Evolutionary conservation across 768 basidiomycete genomes (phyloP), one percentile per base, ranked within the genome.

Genomic region (Trametopsis cervina): DNA sequence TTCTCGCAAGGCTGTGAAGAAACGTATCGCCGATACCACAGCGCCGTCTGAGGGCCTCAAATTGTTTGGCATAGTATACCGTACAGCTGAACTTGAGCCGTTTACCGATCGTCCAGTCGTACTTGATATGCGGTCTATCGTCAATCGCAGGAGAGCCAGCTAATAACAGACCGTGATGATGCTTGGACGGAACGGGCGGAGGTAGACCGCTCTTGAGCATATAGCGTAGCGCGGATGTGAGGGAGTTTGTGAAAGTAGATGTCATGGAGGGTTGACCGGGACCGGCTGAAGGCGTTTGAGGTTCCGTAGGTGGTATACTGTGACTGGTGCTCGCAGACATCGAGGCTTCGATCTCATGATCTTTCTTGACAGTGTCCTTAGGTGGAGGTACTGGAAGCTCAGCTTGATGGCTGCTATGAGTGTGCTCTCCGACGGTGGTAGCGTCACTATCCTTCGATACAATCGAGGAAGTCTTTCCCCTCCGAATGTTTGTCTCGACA

Each of bases 61-160:
- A 92, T 60, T 89, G 84, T 51, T 78, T 78, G 26, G 89, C 87
- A 59, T 85, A 89, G 62, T 89, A 90, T 11, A 84, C 82, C 13
- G 83, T 90, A 59, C 87, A 90, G 59, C 80, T 83, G 59, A 89
- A 81, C 66, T 80, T 83, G 48, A 87, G 66, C 50, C 78, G 70
- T 59, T 83, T 83, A 33, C 86, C 84, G 42, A 89, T 70, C 1
- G 82, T 83, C 77, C 83, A 87, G 50, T 87, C 83, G 52, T 89
- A 87, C 63, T 85, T 85, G 69, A 90, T 80, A 61, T 92, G 89
- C 2, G 89, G 88, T 18, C 77, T 76, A 12, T 84, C 81, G 57
- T 87, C 84, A 26, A 83, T 78, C 3, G 61, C 57, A 11, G 63
- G 54, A 2, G 63, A 61, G 37, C 63, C 66, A 0, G 68, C 58